Conservation (phyloP, 1,284 basidiomycete species). For the Phellopilus nigrolimitatus region DNA sequence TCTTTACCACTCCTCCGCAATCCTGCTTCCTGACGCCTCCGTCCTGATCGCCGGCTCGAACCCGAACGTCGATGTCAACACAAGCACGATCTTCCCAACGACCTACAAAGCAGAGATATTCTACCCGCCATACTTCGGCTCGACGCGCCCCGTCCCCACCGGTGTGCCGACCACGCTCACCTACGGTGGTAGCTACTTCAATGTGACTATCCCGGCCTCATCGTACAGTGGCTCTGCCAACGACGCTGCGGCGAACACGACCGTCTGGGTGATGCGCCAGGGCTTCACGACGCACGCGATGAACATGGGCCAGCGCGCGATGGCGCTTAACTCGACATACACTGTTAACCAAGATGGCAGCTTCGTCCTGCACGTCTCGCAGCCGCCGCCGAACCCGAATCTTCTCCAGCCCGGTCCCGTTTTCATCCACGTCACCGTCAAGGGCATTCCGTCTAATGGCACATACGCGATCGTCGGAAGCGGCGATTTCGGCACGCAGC, state of each 20-base stretch:
- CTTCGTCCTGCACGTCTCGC: slow-evolving; percentile 42
- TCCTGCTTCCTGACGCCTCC: slow-evolving; percentile 84
- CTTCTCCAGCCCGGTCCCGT: slow-evolving; percentile 85
- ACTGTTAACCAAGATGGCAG: slow-evolving; percentile 73
- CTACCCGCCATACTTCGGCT: slow-evolving; percentile 80
- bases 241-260: slow-evolving; percentile 70
- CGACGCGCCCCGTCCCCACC: slow-evolving; percentile 64
- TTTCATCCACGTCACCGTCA: slow-evolving; percentile 74
- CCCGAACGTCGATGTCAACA: slow-evolving; percentile 84
- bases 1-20: slow-evolving; percentile 86
- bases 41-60: slow-evolving; percentile 90
- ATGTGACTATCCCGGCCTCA: slow-evolving; percentile 48
- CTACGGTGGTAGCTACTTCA: slow-evolving; percentile 86
- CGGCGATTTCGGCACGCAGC: slow-evolving; percentile 70
- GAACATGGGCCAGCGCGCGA: slow-evolving; percentile 86
- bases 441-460: slow-evolving; percentile 81
- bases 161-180: slow-evolving; percentile 70
- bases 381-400: slow-evolving; percentile 63
- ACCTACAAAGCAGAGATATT: slow-evolving; percentile 86
- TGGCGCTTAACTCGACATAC: slow-evolving; percentile 78
- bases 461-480: slow-evolving; percentile 74
- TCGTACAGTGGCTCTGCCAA: slow-evolving; percentile 67
- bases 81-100: slow-evolving; percentile 70
- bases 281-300: slow-evolving; percentile 95
- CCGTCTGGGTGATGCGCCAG: slow-evolving; percentile 76